Conservation (phyloP, 768 basidiomycete genomes). For the Antrodiella citrinella region DNA sequence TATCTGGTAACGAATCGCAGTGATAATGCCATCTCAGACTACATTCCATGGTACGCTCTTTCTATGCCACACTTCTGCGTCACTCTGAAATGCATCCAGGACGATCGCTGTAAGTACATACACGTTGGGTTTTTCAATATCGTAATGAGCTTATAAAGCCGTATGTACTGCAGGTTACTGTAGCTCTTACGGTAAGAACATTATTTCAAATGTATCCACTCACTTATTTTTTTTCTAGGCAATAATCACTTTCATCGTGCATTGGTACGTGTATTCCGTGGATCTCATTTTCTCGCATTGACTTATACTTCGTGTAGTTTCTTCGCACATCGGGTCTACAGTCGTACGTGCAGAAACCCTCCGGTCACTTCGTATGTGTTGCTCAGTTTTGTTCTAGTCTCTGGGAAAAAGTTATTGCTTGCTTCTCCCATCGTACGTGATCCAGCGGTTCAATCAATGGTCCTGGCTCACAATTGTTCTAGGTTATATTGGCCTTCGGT, state of each 20-base stretch:
- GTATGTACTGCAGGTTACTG: background rate
- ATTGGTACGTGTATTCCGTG: conserved; percentile 4
- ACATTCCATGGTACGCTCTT: conserved; percentile 9
- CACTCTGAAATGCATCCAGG: too few species aligned
- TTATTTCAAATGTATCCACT: too few species aligned
- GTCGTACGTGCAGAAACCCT: background rate
- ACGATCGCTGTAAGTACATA: background rate
- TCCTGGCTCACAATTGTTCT: background rate
- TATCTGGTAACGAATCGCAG: conserved; percentile 6
- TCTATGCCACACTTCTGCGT: too few species aligned
- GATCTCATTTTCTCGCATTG: too few species aligned
- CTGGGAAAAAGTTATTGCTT: conserved; percentile 8
- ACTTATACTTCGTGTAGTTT: conserved; percentile 7
- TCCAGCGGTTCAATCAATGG: background rate
- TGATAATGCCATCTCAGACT: background rate
- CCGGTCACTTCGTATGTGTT: background rate
- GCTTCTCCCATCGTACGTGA: conserved; percentile 10
- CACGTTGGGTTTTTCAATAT: too few species aligned
- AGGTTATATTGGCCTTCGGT: conserved; percentile 9
- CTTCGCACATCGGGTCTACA: conserved; percentile 9
- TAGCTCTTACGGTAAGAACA: background rate
- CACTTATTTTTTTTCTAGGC: conserved; percentile 4
- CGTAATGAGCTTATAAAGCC: too few species aligned
- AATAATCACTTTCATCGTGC: conserved; percentile 2
- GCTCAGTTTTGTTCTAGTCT: conserved; percentile 6